Evolutionary conservation across 768 basidiomycete species (phyloP), one percentile per base, ranked within the genome.

Genomic region (Rhodotorula diobovata): DNA sequence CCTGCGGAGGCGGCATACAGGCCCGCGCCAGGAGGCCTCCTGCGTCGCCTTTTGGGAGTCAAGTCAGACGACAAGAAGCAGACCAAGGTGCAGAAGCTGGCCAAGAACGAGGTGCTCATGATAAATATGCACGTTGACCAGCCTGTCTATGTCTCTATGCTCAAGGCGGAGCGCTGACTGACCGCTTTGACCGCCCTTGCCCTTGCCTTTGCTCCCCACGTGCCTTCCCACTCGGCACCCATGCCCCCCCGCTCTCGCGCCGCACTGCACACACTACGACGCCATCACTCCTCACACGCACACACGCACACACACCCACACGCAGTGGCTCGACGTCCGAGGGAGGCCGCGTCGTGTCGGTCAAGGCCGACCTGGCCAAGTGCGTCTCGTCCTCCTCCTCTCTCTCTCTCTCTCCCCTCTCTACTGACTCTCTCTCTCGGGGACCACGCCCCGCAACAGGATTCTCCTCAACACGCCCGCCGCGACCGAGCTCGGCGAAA

Each of bases 1-100:
- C n/a, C n/a, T n/a, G n/a, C n/a, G n/a, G n/a, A n/a, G n/a, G n/a
- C n/a, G n/a, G n/a, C n/a, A n/a, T n/a, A n/a, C n/a, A n/a, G n/a
- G n/a, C n/a, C n/a, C n/a, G n/a, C n/a, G n/a, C n/a, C n/a, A n/a
- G n/a, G n/a, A n/a, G n/a, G n/a, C 88, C 84, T 98, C 43, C 89
- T 99, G 45, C 90, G 96, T 70, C 88, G 96, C 70, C 83, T 98
- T 64, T 86, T 98, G n/a, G 95, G 96, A 80, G 96, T 99, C 72
- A 93, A 94, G 81, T 93, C 93, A 34, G 95, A 97, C 81, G 96
- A 98, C 83, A 96, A 94, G 84, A 99, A 97, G 81, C 91, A 94
- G 80, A 96, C 96, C 32, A 99, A 93, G 81, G 80, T 82, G 34
- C 84, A 90, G 63, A 96, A 96, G 81, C 85, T 96, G 56, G 85